Evolutionary conservation across 1,284 basidiomycete genomes (phyloP).

Genomic region (Cryptococcus deneoformans): DNA sequence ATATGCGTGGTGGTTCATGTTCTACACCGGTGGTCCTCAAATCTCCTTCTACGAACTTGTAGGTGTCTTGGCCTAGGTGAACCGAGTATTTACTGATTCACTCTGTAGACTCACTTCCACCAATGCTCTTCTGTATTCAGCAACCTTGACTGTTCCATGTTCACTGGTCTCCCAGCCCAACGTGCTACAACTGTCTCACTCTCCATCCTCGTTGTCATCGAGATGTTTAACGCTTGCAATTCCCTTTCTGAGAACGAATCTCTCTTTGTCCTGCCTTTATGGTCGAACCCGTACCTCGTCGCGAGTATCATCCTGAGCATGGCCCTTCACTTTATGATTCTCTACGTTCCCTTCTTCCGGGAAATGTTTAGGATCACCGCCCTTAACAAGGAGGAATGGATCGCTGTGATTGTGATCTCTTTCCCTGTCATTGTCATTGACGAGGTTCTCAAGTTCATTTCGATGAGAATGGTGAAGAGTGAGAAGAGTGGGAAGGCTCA

Average conservation of each 20-base stretch:
- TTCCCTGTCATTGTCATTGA: constrained; percentile 88
- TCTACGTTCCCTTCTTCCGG: constrained; percentile 94
- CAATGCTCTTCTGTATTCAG: constrained; percentile 78
- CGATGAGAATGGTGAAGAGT: constrained; percentile 54
- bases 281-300: constrained; percentile 91
- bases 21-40: constrained; percentile 83
- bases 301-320: constrained; percentile 84
- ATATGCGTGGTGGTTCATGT: constrained; percentile 99
- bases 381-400: constrained; percentile 90
- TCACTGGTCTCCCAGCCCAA: constrained; percentile 76
- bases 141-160: constrained; percentile 90
- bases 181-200: constrained; percentile 94
- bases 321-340: constrained; percentile 86
- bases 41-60: constrained; percentile 92
- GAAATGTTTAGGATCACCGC: constrained; percentile 88
- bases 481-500: neutral
- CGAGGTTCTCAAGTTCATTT: constrained; percentile 82
- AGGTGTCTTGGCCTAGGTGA: constrained; percentile 43
- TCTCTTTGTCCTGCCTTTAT: constrained; percentile 78
- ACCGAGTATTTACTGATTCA: neutral
- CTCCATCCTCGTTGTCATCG: constrained; percentile 67
- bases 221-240: constrained; percentile 99
- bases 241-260: constrained; percentile 98
- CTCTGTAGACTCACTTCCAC: constrained; percentile 85
- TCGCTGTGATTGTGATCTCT: constrained; percentile 85